Base-by-base conservation (phyloP, 2,329 filamentous ascomycete genomes). In the Ophiostoma novo-ulmi region DNA sequence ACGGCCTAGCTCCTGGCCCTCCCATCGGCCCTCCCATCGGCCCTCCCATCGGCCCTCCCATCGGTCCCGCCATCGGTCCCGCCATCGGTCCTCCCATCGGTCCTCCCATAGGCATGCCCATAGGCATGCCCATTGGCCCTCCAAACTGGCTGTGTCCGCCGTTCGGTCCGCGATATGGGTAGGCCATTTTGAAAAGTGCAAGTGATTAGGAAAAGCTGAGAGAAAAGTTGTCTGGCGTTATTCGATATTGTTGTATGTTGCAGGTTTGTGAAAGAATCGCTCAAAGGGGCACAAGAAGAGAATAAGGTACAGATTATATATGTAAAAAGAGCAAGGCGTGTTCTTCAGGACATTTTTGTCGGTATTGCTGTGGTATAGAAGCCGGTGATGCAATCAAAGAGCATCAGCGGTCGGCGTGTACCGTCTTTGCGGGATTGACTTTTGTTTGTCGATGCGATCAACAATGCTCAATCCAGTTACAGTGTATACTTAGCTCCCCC, bases 261-360 rank as follows among this genome's bases (percentile, higher is more conserved):
- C 5, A 31, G 11, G 14, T 3, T 7, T 31, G 52, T 58, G 26
- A 26, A 58, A 10, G 26, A 58, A 11, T 14, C 11, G 52, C 44
- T n/a, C 6, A 13, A 26, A 58, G 22, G 10, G 22, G 1, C 5
- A 10, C 6, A 14, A 31, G 52, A 58, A 58, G n/a, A 58, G 10
- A 11, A 20, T 5, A 13, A 17, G 13, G 22, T 8, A 6, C 22
- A 13, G 22, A 26, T 31, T 22, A 55, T 58, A 58, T 58, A 26
- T 11, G 26, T 13, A 22, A 58, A 58, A 63, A 63, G 13, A 26
- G 26, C 58, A 17, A 36, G 58, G 11, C 58, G 22, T 8, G 14
- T 63, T 63, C 26, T 31, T 63, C 3, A 63, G 58, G 58, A 63
- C 58, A 63, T 63, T 63, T 17, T 63, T 17, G 26, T 58, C n/a